Conservation (phyloP, 2,329 filamentous ascomycete genomes). For the Phialophora chinensis region DNA sequence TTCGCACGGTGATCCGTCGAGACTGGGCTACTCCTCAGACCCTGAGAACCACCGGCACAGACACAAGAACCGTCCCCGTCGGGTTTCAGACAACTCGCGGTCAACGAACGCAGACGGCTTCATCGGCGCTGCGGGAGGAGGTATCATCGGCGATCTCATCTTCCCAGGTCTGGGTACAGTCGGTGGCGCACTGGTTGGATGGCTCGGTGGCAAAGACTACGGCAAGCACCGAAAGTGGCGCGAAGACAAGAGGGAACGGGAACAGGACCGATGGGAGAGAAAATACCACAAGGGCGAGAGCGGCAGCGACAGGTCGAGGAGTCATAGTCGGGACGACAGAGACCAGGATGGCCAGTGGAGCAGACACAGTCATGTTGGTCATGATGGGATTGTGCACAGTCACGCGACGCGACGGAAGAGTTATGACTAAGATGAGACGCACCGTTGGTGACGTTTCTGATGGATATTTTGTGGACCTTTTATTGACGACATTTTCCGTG, state of each 20-base stretch:
- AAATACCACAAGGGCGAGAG: slow-evolving; percentile 24
- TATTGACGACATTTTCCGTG: slow-evolving; percentile 4
- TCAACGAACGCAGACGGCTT: slow-evolving; percentile 38
- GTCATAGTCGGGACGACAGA: slow-evolving; percentile 30
- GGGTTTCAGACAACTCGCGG: slow-evolving; percentile 33
- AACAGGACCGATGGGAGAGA: slow-evolving; percentile 38
- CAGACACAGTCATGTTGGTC: slow-evolving; percentile 29
- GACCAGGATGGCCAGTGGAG: slow-evolving; percentile 8
- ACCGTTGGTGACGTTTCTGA: background rate
- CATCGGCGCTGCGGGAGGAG: slow-evolving; percentile 39
- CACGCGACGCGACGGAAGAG: slow-evolving; percentile 20
- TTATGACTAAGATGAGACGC: slow-evolving; percentile 17
- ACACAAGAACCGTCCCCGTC: slow-evolving; percentile 31
- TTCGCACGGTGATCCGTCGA: slow-evolving; percentile 17
- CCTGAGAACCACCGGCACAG: slow-evolving; percentile 37
- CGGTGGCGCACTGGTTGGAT: slow-evolving; percentile 39
- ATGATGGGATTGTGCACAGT: slow-evolving; percentile 14
- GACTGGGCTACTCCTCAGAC: slow-evolving; percentile 37
- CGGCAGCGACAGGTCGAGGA: slow-evolving; percentile 26
- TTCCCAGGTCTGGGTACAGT: slow-evolving; percentile 41
- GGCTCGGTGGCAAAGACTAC: slow-evolving; percentile 40
- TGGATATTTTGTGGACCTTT: background rate
- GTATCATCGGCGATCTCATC: slow-evolving; percentile 39
- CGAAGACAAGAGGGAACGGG: slow-evolving; percentile 36
- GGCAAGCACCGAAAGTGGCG: slow-evolving; percentile 39